A percentile compares a stretch with the other conserved stretches of the same genome.
Evolutionary conservation across 1,139 yeast genomes (phyloP).

Genomic region (Geotrichum restrictum): DNA sequence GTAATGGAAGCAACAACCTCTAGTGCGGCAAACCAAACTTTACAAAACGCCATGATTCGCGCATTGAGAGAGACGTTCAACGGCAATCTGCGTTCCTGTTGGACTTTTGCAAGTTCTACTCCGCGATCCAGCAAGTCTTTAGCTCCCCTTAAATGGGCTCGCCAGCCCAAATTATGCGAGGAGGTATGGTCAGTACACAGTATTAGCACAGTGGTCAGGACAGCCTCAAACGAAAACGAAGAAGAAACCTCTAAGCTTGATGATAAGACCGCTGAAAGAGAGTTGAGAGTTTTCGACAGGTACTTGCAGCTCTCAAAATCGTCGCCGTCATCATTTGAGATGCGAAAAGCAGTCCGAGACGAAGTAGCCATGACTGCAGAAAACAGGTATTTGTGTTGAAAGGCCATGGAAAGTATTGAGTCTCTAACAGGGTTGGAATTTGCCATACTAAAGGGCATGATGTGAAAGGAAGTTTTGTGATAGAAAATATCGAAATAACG

Average conservation of each 20-base stretch:
- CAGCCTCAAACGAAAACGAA: constrained; percentile 11
- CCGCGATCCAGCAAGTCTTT: constrained; percentile 15
- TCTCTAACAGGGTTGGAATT: constrained; percentile 13
- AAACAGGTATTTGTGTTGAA: constrained; percentile 7
- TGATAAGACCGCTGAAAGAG: constrained; percentile 3
- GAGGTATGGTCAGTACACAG: constrained; percentile 19
- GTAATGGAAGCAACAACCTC: constrained; percentile 17
- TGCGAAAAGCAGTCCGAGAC: constrained; percentile 15
- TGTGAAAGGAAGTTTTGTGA: constrained; percentile 12
- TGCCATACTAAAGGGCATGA: constrained; percentile 15
- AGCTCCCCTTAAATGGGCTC: constrained; percentile 18
- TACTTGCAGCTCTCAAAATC: constrained; percentile 4
- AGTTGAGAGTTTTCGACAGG: constrained; percentile 9
- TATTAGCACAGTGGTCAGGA: constrained; percentile 12
- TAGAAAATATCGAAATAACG: constrained; percentile 14
- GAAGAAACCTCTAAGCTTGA: not conserved
- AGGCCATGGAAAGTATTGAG: constrained; percentile 15
- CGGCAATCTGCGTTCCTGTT: not conserved
- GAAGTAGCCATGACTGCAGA: constrained; percentile 16
- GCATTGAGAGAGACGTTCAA: not conserved
- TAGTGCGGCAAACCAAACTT: constrained; percentile 20
- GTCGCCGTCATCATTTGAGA: constrained; percentile 4
- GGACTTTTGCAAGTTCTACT: not conserved
- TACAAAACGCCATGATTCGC: constrained; percentile 15
- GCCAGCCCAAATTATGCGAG: constrained; percentile 15